Evolutionary conservation across 352 stramenopile species (phyloP), one percentile per base, ranked within the genome.

Genomic region (Phytophthora citrophthora): DNA sequence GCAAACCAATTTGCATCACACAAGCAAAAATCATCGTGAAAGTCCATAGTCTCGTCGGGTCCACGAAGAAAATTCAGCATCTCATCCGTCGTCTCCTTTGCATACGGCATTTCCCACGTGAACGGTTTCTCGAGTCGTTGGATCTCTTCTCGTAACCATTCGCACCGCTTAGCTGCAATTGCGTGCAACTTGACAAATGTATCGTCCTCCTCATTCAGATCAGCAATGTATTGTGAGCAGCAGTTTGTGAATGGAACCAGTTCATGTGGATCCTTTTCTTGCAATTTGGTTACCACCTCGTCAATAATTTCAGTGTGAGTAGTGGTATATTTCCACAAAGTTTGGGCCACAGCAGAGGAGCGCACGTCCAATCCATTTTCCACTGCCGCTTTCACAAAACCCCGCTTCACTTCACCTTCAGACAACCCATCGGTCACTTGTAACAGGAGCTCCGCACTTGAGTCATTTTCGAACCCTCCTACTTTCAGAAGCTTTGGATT

Each of bases 381-480:
- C 15, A 70, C 49, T 0, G 48, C 50, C 34, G 40, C 26, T 20
- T 40, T 50, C 0, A 70, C 26, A 1, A 65, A 18, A 0, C 41
- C 29, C 24, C 44, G 5, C 10, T 59, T 46, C 13, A 34, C 54
- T 3, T 4, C 13, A 24, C 43, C 48, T 23, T 27, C 5, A 9
- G 59, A 20, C 23, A 67, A 41, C n/a, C 27, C 44, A 32, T 58
- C 50, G 7, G 55, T n/a, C 2, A 74, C 27, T 16, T 44, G 53
- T 1, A 74, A 27, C 10, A 38, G 20, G 6, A 73, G 27, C 36
- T 73, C 39, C 29, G 61, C 20, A 18, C 44, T 40, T 4, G 31
- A 38, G 2, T 54, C 55, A 1, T 46, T 46, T 34, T 12, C 11
- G 32, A 47, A 6, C 15, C 34, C 20, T 27, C 45, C 36, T 0